These are phyloP conservation scores for Colletotrichum lini DNA, from an alignment of 2,329 filamentous ascomycete species.

Conservation along the genomic window DNA sequence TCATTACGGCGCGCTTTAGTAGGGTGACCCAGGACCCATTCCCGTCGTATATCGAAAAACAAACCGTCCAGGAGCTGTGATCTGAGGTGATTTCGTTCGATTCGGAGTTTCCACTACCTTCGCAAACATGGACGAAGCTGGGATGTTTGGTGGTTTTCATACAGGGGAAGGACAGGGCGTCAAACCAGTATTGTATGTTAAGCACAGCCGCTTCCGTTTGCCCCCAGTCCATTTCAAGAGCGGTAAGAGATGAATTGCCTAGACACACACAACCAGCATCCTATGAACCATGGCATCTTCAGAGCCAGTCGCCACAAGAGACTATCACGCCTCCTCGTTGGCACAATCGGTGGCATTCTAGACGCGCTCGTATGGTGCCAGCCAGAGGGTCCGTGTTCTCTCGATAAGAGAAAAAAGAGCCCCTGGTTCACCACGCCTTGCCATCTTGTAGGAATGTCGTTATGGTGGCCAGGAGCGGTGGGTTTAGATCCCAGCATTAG, in stretches of 20 bases:
- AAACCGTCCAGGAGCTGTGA: not conserved
- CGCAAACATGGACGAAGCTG: too few species aligned
- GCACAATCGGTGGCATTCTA: not conserved
- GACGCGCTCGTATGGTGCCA: not conserved
- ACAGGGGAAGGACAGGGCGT: not conserved
- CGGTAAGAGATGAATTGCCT: not conserved
- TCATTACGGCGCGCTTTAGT: not conserved
- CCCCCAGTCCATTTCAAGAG: not conserved
- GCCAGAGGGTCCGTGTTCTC: not conserved
- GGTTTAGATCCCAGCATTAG: too few species aligned
- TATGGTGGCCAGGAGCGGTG: not conserved
- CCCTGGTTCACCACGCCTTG: not conserved
- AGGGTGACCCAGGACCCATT: not conserved
- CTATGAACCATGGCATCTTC: not conserved
- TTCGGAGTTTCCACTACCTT: not conserved
- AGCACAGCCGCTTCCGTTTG: not conserved
- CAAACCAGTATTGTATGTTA: not conserved
- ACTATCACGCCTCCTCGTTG: too few species aligned
- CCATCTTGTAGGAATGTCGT: not conserved
- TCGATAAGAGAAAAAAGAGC: too few species aligned
- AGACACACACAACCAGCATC: not conserved
- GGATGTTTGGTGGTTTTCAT: not conserved
- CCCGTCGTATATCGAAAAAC: not conserved
- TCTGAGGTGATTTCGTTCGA: not conserved
- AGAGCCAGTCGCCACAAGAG: too few species aligned